Conservation (phyloP, 331 rosid genomes). For the Pyracantha coccinea region DNA sequence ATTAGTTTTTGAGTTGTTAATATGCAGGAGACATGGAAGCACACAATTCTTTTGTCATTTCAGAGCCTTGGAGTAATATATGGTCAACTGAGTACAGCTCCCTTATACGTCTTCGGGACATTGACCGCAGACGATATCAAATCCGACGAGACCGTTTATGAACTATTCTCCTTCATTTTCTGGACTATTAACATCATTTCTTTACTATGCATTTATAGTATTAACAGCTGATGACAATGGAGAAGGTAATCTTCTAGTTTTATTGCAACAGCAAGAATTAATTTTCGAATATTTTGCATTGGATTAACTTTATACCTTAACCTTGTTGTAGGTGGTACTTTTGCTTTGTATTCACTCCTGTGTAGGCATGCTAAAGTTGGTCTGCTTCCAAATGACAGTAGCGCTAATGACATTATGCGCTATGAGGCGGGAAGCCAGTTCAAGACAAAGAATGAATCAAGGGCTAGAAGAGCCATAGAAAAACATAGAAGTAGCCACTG, state of each 20-base stretch:
- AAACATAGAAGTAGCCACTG: constrained; percentile 54
- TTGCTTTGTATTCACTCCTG: constrained; percentile 72
- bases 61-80: constrained; percentile 76
- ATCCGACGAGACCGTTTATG: constrained; percentile 41
- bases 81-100: constrained; percentile 79
- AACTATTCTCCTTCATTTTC: constrained; percentile 65
- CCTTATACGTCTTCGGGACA: constrained; percentile 65
- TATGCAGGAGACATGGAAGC: constrained; percentile 59
- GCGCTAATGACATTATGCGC: constrained; percentile 31
- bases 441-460: constrained; percentile 40
- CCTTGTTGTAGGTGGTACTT: constrained; percentile 50
- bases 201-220: constrained; percentile 50
- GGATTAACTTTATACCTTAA: background rate
- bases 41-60: constrained; percentile 50
- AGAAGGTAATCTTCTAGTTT: constrained; percentile 39
- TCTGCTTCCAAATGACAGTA: constrained; percentile 58
- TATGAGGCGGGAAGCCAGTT: constrained; percentile 26
- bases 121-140: constrained; percentile 21
- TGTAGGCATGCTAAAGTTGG: constrained; percentile 86
- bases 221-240: constrained; percentile 62
- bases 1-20: background rate
- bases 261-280: background rate
- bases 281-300: background rate
- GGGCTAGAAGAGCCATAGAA: constrained; percentile 58
- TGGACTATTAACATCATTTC: constrained; percentile 65